These are phyloP conservation scores for Begonia fuchsioides DNA, from an alignment of 306 rosid genomes.

Conservation along the genomic window DNA sequence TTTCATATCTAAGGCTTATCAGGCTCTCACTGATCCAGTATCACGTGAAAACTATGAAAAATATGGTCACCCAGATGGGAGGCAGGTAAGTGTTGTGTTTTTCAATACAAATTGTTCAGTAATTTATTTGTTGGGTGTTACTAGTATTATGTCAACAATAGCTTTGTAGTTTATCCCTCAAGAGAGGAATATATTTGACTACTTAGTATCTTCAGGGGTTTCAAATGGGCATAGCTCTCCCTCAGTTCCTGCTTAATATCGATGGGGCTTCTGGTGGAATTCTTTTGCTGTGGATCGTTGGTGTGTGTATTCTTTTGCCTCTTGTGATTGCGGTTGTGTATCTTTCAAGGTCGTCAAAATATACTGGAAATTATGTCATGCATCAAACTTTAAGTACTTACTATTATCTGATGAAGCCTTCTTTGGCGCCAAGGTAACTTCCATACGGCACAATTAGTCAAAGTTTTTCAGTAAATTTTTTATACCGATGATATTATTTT, in stretches of 20 bases:
- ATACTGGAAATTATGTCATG: conserved; percentile 95
- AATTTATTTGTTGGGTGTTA: no score
- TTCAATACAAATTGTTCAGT: no score
- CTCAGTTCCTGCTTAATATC: conserved; percentile 70
- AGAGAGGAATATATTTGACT: no score
- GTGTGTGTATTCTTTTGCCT: conserved; percentile 91
- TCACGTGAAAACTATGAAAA: conserved; percentile 91
- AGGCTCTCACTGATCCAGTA: conserved; percentile 77
- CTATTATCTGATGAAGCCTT: conserved; percentile 83
- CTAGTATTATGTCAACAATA: no score
- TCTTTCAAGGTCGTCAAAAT: conserved; percentile 90
- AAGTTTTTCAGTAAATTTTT: conserved; percentile 1
- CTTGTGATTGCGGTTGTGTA: conserved; percentile 84
- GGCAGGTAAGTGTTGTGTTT: conserved; percentile 36
- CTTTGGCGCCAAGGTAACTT: conserved; percentile 85
- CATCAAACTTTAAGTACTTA: conserved; percentile 85
- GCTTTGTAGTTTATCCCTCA: no score
- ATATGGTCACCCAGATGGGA: conserved; percentile 97
- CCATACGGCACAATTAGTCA: not conserved
- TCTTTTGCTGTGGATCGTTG: conserved; percentile 92
- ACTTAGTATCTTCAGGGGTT: conserved; percentile 52
- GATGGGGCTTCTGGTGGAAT: conserved; percentile 95
- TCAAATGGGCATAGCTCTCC: conserved; percentile 98
- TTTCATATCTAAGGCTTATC: conserved; percentile 87
- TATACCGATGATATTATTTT: not conserved